phyloP scores from a whole-genome alignment of 208 protist genomes.

The Crithidia sp. region DNA sequence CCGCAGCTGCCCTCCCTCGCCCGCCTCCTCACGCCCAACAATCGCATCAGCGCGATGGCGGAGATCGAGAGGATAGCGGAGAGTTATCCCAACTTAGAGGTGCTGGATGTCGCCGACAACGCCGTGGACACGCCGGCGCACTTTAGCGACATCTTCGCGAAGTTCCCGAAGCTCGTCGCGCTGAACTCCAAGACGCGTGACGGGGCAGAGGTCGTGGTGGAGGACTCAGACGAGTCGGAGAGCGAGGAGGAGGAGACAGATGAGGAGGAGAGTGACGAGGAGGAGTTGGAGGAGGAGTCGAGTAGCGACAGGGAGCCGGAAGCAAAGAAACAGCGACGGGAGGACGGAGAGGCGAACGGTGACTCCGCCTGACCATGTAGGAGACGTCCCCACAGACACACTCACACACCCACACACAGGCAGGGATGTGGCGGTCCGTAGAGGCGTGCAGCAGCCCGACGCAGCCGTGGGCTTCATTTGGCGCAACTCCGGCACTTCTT shows the following conservation, averaged over 20 bases:
- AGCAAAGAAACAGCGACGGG: not conserved
- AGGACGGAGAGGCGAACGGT: not conserved
- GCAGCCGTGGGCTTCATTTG: too few relatives aligned
- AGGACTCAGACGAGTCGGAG: constrained; percentile 34
- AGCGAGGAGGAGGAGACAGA: constrained; percentile 29
- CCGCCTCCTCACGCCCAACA: constrained; percentile 78
- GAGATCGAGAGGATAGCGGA: constrained; percentile 62
- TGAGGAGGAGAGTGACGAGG: not conserved
- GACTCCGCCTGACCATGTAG: not conserved
- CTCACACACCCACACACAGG: too few relatives aligned
- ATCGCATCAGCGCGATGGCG: constrained; percentile 46
- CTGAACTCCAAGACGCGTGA: constrained; percentile 61
- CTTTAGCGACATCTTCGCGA: constrained; percentile 55
- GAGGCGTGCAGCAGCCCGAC: too few relatives aligned
- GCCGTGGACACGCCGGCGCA: constrained; percentile 44
- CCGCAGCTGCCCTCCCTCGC: constrained; percentile 35
- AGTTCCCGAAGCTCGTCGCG: constrained; percentile 54
- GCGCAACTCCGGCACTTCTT: too few relatives aligned
- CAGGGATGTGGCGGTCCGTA: too few relatives aligned
- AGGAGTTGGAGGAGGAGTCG: not conserved
- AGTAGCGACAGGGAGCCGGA: not conserved
- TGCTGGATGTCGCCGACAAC: constrained; percentile 75
- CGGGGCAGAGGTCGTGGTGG: constrained; percentile 56
- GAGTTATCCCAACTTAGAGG: constrained; percentile 65
- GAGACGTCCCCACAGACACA: not conserved